Conservation (phyloP, 164 flowering plant genomes). For the Magnolia kwangsiensis region DNA sequence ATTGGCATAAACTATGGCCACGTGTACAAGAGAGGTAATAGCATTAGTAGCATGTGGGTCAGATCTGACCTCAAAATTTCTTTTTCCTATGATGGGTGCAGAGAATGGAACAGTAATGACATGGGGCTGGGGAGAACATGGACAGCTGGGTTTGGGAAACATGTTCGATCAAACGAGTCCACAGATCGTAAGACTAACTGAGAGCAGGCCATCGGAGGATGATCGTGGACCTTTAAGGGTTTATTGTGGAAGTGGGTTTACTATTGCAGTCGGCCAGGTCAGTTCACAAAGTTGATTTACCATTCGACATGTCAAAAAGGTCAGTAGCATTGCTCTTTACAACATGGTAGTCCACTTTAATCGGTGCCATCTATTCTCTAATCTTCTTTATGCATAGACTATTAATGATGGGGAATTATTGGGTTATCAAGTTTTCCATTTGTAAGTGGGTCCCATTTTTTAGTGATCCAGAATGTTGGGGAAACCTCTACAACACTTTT, state of each 20-base stretch:
- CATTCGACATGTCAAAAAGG: neutral
- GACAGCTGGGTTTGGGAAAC: conserved; percentile 84
- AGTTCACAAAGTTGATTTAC: neutral
- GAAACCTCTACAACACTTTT: no score
- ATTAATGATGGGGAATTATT: no score
- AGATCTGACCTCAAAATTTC: no score
- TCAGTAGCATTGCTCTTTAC: no score
- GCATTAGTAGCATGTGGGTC: no score
- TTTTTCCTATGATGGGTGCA: conserved; percentile 17
- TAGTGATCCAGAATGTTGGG: no score
- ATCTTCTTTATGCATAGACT: no score
- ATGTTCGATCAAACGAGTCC: conserved; percentile 55
- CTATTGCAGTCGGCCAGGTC: conserved; percentile 35
- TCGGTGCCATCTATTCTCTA: no score
- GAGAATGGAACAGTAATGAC: conserved; percentile 56
- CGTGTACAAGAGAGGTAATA: no score
- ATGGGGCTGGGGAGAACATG: conserved; percentile 99
- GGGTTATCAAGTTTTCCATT: no score
- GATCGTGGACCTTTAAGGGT: conserved; percentile 19
- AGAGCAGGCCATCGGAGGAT: conserved; percentile 5
- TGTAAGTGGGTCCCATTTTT: no score
- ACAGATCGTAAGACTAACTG: conserved; percentile 36
- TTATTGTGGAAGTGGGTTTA: conserved; percentile 91
- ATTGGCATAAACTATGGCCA: neutral
- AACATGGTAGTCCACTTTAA: no score